phyloP scores from a whole-genome alignment of 495 filamentous ascomycete species.

The Tuber calosporum region DNA sequence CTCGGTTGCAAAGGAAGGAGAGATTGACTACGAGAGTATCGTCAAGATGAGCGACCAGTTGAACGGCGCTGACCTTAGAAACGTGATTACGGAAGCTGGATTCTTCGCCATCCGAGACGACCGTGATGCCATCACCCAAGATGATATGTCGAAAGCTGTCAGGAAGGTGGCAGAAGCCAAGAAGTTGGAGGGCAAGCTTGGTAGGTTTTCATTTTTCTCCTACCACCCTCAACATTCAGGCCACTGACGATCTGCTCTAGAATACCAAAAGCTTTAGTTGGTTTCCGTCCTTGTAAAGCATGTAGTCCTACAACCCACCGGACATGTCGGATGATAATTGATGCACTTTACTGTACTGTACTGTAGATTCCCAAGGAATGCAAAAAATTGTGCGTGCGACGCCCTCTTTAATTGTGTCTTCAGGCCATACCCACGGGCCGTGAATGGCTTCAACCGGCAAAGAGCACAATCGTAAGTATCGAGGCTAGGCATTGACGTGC shows the following conservation, averaged over 20 bases:
- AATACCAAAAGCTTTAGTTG: constrained; percentile 87
- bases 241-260: constrained; percentile 38
- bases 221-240: not conserved
- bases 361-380: not conserved
- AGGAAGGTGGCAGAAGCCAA: constrained; percentile 94
- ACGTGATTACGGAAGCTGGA: constrained; percentile 97
- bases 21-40: constrained; percentile 98
- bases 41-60: constrained; percentile 99
- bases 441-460: not conserved
- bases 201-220: constrained; percentile 2
- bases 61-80: constrained; percentile 94
- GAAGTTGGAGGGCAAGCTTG: constrained; percentile 75
- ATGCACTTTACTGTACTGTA: not conserved
- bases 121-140: constrained; percentile 88
- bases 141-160: constrained; percentile 98
- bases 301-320: not conserved
- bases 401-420: not conserved
- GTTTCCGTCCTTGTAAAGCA: not conserved
- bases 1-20: constrained; percentile 78
- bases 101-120: constrained; percentile 97
- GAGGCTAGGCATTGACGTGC: not conserved
- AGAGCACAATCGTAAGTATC: not conserved
- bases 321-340: not conserved
- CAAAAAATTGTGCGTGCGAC: not conserved
- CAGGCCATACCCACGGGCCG: not conserved